Evolutionary conservation across 176 grass and related monocot genomes (phyloP), one percentile per base, ranked within the genome.

Genomic region (Themeda triandra): DNA sequence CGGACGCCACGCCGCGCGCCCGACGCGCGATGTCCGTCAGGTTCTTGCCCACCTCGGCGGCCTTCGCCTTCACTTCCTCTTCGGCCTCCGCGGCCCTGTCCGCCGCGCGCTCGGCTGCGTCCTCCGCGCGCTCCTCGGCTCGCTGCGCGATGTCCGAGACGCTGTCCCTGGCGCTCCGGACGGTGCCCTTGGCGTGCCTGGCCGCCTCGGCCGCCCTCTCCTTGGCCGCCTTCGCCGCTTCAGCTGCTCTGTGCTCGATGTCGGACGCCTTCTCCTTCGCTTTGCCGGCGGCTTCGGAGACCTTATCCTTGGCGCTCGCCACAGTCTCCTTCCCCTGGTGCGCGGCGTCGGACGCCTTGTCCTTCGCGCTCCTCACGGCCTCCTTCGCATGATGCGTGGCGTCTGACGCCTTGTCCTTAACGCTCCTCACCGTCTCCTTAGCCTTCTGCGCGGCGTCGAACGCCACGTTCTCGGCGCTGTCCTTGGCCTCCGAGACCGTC

Each of bases 11-110:
- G 25, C 75, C 87, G 1, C 83, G 73, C 1, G 95, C 91, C 8
- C 95, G 42, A 37, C 80, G 78, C 9, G 29, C 67, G 68, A 98
- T 90, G 80, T 93, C 91, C 0, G 87, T 93, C 18, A 98, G 87
- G 83, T 98, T 93, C 39, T 79, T 78, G n/a, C 72, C 14, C 77
- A 63, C 78, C 78, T 92, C 87, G 10, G 51, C 83, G 3, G 82
- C 82, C 41, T 67, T 88, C 40, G 36, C 85, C 73, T 63, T 73
- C 28, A 54, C 81, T 21, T 40, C 74, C 73, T 62, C 73, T 65
- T 88, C 82, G 1, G 79, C 78, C 1, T 78, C 81, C 59, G 30
- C 80, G 4, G 71, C 78, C 49, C 65, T 80, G 53, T 80, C 74
- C 25, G 40, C 65, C 13, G 79, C 65, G 42, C 63, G 46, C 40